Conservation (phyloP, 2,329 filamentous ascomycete genomes). For the Aureobasidium sp. region DNA sequence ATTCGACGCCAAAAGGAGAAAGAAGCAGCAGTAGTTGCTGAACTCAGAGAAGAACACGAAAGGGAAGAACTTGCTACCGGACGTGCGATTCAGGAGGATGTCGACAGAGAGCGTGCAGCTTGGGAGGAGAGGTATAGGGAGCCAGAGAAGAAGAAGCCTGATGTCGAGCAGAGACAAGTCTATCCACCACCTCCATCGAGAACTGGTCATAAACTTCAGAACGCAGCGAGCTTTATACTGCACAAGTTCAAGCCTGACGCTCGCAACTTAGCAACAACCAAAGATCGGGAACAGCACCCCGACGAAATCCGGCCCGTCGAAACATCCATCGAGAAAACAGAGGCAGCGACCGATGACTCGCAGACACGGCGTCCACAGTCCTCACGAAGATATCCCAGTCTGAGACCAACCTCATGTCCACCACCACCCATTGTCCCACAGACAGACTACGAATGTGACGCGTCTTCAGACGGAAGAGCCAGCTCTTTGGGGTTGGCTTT, state of each 20-base stretch:
- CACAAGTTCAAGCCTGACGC: not conserved
- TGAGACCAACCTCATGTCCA: slow-evolving; percentile 31
- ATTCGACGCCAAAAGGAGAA: slow-evolving; percentile 48
- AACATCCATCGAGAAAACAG: not conserved
- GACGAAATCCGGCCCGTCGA: not conserved
- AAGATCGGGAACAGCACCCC: not conserved
- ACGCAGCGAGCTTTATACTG: not conserved
- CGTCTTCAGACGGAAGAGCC: not conserved
- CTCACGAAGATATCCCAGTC: slow-evolving; percentile 1
- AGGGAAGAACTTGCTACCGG: slow-evolving; percentile 63
- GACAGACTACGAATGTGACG: slow-evolving; percentile 18
- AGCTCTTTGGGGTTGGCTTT: slow-evolving; percentile 28
- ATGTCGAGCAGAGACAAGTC: slow-evolving; percentile 4
- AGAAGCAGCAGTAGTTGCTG: slow-evolving; percentile 36
- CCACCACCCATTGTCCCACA: slow-evolving; percentile 53
- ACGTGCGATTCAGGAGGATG: slow-evolving; percentile 54
- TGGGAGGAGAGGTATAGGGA: not conserved
- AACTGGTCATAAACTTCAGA: not conserved
- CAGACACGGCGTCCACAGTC: not conserved
- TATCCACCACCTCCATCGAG: not conserved
- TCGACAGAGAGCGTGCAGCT: slow-evolving; percentile 47
- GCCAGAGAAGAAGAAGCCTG: slow-evolving; percentile 40
- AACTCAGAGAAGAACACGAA: slow-evolving; percentile 50
- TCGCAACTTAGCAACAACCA: too few species aligned
- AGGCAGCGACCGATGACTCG: not conserved